Evolutionary conservation across 2,329 filamentous ascomycete species (phyloP).

Genomic region (Aspergillus sp.): DNA sequence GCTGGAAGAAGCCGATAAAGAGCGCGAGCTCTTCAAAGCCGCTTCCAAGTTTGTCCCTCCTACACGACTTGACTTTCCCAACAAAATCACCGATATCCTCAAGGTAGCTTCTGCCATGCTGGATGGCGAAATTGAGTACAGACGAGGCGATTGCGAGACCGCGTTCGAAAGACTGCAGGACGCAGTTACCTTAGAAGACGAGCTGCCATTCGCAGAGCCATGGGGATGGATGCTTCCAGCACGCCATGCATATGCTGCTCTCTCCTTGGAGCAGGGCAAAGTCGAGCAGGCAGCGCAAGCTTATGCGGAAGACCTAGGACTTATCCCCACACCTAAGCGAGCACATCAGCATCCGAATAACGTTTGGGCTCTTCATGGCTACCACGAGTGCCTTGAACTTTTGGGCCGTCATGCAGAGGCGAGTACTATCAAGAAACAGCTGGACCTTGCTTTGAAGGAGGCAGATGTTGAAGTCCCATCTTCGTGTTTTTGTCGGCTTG

Average conservation of each 20-base stretch:
- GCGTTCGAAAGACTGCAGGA: constrained; percentile 60
- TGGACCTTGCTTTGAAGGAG: constrained; percentile 52
- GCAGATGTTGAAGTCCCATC: constrained; percentile 60
- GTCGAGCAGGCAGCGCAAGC: constrained; percentile 55
- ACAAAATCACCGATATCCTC: constrained; percentile 62
- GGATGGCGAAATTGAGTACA: constrained; percentile 71
- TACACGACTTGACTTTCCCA: constrained; percentile 66
- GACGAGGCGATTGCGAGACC: constrained; percentile 54
- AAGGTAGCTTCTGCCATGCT: constrained; percentile 64
- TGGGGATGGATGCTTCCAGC: constrained; percentile 78
- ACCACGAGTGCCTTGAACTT: constrained; percentile 64
- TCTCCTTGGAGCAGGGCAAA: constrained; percentile 64
- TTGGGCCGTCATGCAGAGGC: constrained; percentile 52
- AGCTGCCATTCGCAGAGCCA: constrained; percentile 68
- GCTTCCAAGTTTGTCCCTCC: constrained; percentile 55
- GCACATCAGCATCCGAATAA: constrained; percentile 68
- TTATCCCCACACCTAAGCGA: constrained; percentile 58
- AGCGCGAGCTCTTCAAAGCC: constrained; percentile 53
- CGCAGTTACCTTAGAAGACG: constrained; percentile 61
- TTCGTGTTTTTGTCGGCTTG: constrained; percentile 56
- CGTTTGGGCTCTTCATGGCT: constrained; percentile 72
- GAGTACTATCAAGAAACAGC: constrained; percentile 46
- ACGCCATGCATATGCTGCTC: constrained; percentile 67
- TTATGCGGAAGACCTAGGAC: constrained; percentile 62
- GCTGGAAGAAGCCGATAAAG: constrained; percentile 53